Evolutionary conservation across 176 grass and related monocot species (phyloP), one percentile per base, ranked within the genome.

Genomic region (Alopecurus myosuroides): DNA sequence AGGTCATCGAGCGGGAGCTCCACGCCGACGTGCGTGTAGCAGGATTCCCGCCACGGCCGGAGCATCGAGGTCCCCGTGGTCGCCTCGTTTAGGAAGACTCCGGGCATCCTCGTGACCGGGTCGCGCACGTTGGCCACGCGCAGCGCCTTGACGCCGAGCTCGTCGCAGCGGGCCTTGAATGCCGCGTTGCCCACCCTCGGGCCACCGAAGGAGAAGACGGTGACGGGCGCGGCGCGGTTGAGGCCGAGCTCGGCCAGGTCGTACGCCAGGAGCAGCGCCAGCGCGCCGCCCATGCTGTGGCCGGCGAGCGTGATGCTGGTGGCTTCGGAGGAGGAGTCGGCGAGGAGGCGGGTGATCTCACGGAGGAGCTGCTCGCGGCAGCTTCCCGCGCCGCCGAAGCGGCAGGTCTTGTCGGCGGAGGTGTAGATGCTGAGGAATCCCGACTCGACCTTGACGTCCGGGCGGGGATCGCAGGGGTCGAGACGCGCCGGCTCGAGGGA

Each of bases 371-470:
- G 95, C 63, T 98, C 90, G 63, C 95, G 84, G 83, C 90, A 94
- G 86, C 95, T 97, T 2, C 92, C 88, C 0, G 84, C 72, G 68
- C 88, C 86, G 64, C 85, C 76, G 79, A 93, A 97, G n/a, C 84
- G 87, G 64, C 80, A 91, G 3, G 90, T 87, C 77, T 69, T 84
- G 77, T 98, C 95, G 11, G 92, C 62, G 17, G 95, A 98, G 39
- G 95, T 94, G 90, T 98, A 98, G 64, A 98, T 85, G 79, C 85
- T 88, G 41, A 98, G 92, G 86, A 98, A 98, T 0, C 95, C 95
- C 0, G 92, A 98, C 79, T 98, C 92, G 1, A 94, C 95, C 90
- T 82, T 91, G 36, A 94, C 95, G 36, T 97, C 90, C 0, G 61
- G 92, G 23, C 80, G 90, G 36, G 87, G 81, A 18, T 88, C 83